Evolutionary conservation across 331 rosid species (phyloP).

Genomic region (Rosa hybrid): DNA sequence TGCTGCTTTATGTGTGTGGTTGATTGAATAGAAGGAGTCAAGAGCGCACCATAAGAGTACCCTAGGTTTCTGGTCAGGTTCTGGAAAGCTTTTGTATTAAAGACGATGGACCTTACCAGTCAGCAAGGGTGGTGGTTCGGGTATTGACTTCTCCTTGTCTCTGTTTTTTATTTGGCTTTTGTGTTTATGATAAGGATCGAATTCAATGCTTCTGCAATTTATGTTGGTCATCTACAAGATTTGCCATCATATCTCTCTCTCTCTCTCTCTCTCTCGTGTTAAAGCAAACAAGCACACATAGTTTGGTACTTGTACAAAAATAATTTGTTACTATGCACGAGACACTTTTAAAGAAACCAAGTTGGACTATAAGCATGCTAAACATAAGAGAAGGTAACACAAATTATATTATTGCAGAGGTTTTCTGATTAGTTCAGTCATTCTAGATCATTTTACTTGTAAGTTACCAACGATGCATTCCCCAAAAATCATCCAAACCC

Average conservation of each 20-base stretch:
- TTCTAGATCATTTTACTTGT: no score
- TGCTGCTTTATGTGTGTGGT: conserved; percentile 18
- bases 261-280: background rate
- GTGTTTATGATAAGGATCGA: conserved; percentile 25
- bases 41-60: conserved; percentile 95
- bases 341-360: no score
- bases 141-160: conserved; percentile 93
- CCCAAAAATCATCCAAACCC: no score
- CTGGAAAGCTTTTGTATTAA: background rate
- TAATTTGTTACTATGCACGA: no score
- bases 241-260: background rate
- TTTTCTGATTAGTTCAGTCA: no score
- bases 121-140: conserved; percentile 95
- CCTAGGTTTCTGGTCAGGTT: conserved; percentile 54
- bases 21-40: conserved; percentile 70
- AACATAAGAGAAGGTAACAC: no score
- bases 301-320: no score
- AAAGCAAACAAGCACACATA: no score
- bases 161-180: conserved; percentile 36
- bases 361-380: no score
- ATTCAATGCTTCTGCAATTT: conserved; percentile 28
- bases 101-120: conserved; percentile 35
- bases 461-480: no score
- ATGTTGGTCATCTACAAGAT: background rate
- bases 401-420: no score